These are phyloP conservation scores for Xerocomus nothofagi DNA, from an alignment of 1,284 basidiomycete genomes.

Conservation along the genomic window DNA sequence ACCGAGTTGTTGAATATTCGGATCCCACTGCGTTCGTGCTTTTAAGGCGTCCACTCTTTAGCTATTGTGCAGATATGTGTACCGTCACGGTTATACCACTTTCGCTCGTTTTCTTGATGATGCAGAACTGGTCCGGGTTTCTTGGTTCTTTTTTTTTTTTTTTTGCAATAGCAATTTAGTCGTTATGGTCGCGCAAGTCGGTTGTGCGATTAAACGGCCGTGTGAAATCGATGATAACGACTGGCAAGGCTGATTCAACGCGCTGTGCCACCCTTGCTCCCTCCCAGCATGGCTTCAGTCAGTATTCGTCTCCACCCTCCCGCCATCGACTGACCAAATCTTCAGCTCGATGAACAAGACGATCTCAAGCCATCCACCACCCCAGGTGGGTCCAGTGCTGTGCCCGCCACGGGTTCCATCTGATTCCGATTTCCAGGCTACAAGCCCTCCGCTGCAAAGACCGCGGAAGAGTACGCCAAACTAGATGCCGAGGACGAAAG, in stretches of 20 bases:
- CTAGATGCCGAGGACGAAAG: conserved; percentile 87
- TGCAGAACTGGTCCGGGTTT: conserved; percentile 22
- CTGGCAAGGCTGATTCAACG: conserved; percentile 18
- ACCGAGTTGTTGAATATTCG: conserved; percentile 6
- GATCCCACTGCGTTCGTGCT: conserved; percentile 24
- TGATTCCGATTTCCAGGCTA: conserved; percentile 53
- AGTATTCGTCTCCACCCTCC: conserved; percentile 19
- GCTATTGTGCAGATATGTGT: conserved; percentile 24
- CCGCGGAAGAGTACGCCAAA: conserved; percentile 67
- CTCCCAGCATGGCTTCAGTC: conserved; percentile 44
- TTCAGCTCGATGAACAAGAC: conserved; percentile 58
- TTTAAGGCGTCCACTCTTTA: conserved; percentile 33
- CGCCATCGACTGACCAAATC: conserved; percentile 8
- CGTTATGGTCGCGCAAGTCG: background rate
- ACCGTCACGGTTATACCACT: conserved; percentile 27
- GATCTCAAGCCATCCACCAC: conserved; percentile 65
- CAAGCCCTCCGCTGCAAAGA: conserved; percentile 66
- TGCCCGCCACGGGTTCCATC: conserved; percentile 2
- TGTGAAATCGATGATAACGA: conserved; percentile 39
- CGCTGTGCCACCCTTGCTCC: conserved; percentile 21
- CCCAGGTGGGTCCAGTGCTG: conserved; percentile 48
- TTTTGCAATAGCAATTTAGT: conserved; percentile 32
- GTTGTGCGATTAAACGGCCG: conserved; percentile 23
- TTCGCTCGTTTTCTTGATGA: conserved; percentile 32
- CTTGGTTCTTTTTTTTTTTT: conserved; percentile 16